Conservation (phyloP, 2,329 filamentous ascomycete species). For the Paramyrothecium roridum region DNA sequence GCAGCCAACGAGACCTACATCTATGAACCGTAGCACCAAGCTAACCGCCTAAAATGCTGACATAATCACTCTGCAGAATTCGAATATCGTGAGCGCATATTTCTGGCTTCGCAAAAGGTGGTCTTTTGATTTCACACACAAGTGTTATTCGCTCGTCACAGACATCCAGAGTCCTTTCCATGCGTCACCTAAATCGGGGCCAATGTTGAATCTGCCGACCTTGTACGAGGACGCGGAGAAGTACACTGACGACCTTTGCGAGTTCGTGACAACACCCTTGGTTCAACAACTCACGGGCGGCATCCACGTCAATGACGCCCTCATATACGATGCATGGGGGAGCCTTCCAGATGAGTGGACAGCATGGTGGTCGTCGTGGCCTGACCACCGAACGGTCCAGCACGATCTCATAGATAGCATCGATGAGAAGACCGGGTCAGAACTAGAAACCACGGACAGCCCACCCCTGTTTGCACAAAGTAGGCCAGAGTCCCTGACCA, state of each 20-base stretch:
- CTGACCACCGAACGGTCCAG: slow-evolving; percentile 24
- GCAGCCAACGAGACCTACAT: too few relatives aligned
- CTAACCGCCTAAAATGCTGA: too few relatives aligned
- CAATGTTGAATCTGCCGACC: slow-evolving; percentile 11
- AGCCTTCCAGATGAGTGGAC: slow-evolving; percentile 25
- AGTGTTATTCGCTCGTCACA: too few relatives aligned
- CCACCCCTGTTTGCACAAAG: not conserved
- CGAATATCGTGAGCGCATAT: too few relatives aligned
- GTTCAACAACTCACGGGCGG: slow-evolving; percentile 27
- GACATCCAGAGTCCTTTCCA: too few relatives aligned
- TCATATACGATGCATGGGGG: slow-evolving; percentile 25
- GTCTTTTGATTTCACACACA: too few relatives aligned
- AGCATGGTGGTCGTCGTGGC: slow-evolving; percentile 20
- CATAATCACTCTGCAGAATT: too few relatives aligned
- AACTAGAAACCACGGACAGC: not conserved
- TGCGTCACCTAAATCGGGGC: too few relatives aligned
- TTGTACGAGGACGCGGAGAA: slow-evolving; percentile 10
- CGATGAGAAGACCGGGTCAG: slow-evolving; percentile 9
- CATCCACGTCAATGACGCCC: slow-evolving; percentile 30
- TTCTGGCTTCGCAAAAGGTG: too few relatives aligned
- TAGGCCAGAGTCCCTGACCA: slow-evolving; percentile 15
- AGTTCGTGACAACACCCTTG: slow-evolving; percentile 20
- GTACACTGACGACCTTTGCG: slow-evolving; percentile 17
- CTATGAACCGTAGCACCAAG: too few relatives aligned
- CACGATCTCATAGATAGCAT: slow-evolving; percentile 24